Percentiles rank a stretch among this genome's conserved stretches.
Evolutionary conservation across 306 rosid species (phyloP).

Genomic region (Rubus idaeus): DNA sequence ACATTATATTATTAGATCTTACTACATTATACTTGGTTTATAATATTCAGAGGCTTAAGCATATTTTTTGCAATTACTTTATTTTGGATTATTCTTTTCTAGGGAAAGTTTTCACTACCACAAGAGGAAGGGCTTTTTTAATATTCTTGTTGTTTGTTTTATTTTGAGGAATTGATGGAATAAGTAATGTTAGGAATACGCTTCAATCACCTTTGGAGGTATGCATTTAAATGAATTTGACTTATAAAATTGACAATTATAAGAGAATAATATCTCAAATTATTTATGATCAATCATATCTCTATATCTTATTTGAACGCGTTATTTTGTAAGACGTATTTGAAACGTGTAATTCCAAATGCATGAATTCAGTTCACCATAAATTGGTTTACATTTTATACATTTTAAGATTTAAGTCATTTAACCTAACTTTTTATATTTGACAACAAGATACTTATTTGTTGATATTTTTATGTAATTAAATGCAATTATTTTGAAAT

Average conservation of each 20-base stretch:
- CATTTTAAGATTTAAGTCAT: too few species aligned
- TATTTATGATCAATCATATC: background rate
- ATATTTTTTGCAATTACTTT: slow-evolving; percentile 29
- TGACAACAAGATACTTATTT: too few species aligned
- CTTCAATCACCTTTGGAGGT: slow-evolving; percentile 23
- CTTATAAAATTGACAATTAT: background rate
- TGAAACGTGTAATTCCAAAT: background rate
- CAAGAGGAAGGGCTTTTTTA: background rate
- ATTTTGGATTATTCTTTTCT: too few species aligned
- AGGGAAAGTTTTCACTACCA: slow-evolving; percentile 32
- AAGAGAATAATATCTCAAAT: background rate
- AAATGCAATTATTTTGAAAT: too few species aligned
- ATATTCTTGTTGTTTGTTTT: background rate
- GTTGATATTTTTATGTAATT: too few species aligned
- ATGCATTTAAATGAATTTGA: slow-evolving; percentile 13
- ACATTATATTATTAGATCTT: slow-evolving; percentile 49
- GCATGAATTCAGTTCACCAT: background rate
- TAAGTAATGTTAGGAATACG: slow-evolving; percentile 16
- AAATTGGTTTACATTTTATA: too few species aligned
- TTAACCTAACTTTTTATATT: too few species aligned
- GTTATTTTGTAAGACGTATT: background rate
- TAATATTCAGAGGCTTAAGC: slow-evolving; percentile 24
- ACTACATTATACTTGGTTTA: slow-evolving; percentile 17
- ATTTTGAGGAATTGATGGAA: background rate
- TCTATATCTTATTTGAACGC: background rate